A percentile compares a stretch with the other conserved stretches of the same genome.
These are phyloP conservation scores for Stemphylium beticola DNA, from an alignment of 2,329 filamentous ascomycete species.

Conservation along the genomic window DNA sequence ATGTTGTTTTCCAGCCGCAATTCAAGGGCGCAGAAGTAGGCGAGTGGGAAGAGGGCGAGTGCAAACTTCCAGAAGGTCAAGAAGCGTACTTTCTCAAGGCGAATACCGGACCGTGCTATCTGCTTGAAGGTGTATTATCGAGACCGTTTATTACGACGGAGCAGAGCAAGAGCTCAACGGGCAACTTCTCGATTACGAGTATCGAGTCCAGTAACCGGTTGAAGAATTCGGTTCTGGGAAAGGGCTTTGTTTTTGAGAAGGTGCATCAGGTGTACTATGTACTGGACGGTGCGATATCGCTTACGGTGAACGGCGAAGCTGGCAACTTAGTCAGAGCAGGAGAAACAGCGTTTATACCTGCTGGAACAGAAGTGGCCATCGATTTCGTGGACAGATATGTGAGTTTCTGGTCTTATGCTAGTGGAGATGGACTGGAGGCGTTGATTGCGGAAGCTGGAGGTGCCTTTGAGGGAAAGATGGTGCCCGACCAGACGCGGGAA, in stretches of 20 bases:
- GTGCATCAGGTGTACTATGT: slow-evolving; percentile 26
- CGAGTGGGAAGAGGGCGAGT: slow-evolving; percentile 14
- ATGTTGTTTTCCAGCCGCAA: slow-evolving; percentile 23
- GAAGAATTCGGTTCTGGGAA: slow-evolving; percentile 14
- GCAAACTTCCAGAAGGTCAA: slow-evolving; percentile 10
- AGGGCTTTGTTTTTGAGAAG: slow-evolving; percentile 17
- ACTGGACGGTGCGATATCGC: slow-evolving; percentile 21
- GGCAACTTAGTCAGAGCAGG: slow-evolving; percentile 23
- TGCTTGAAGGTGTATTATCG: slow-evolving; percentile 22
- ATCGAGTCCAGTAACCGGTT: slow-evolving; percentile 25
- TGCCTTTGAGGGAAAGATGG: slow-evolving; percentile 19
- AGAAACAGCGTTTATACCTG: slow-evolving; percentile 26
- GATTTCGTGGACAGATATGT: slow-evolving; percentile 25
- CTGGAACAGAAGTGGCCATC: slow-evolving; percentile 18
- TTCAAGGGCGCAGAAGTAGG: slow-evolving; percentile 19
- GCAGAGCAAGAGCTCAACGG: slow-evolving; percentile 16
- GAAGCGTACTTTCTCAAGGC: slow-evolving; percentile 27
- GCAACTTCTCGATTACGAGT: slow-evolving; percentile 27
- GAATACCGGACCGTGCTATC: slow-evolving; percentile 23
- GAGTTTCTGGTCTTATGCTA: slow-evolving; percentile 28
- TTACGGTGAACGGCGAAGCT: slow-evolving; percentile 11
- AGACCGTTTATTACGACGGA: slow-evolving; percentile 25
- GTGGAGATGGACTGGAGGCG: slow-evolving; percentile 24
- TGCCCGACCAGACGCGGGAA: slow-evolving; percentile 13
- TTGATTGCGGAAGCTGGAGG: slow-evolving; percentile 24